Conservation (phyloP, 2,329 filamentous ascomycete species). For the Fonsecaea pugnacius region DNA sequence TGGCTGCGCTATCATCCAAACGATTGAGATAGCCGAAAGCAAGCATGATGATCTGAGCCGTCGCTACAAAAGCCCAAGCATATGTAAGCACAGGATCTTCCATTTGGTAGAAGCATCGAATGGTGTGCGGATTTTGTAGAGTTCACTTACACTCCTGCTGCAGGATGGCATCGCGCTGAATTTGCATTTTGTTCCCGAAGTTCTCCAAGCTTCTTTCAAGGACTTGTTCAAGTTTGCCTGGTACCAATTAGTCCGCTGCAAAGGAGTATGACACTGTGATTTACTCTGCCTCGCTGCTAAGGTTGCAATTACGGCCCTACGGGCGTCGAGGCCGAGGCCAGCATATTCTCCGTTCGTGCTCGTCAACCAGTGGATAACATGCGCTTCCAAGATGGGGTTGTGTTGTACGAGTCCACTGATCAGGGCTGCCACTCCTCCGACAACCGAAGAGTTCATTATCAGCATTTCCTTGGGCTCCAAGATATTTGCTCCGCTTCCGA, state of each 20-base stretch:
- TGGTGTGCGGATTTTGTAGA: constrained; percentile 8
- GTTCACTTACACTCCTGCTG: constrained; percentile 77
- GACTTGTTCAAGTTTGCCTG: constrained; percentile 58
- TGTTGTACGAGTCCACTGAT: constrained; percentile 56
- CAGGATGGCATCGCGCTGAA: constrained; percentile 79
- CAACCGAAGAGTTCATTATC: constrained; percentile 37
- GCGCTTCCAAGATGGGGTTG: constrained; percentile 55
- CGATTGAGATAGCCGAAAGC: constrained; percentile 76
- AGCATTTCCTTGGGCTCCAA: constrained; percentile 20
- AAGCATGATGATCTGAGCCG: constrained; percentile 78
- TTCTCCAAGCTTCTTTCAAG: constrained; percentile 71
- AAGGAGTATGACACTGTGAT: constrained; percentile 16
- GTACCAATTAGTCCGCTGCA: constrained; percentile 34
- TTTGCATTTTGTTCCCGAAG: constrained; percentile 85
- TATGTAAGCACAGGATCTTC: constrained; percentile 37
- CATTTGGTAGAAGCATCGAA: constrained; percentile 2
- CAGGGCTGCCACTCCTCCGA: constrained; percentile 65
- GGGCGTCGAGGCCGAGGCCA: constrained; percentile 66
- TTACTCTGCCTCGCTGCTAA: constrained; percentile 59
- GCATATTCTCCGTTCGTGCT: constrained; percentile 67
- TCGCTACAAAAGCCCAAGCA: constrained; percentile 56
- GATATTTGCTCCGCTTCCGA: constrained; percentile 36
- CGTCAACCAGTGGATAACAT: constrained; percentile 69
- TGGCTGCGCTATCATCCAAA: constrained; percentile 66
- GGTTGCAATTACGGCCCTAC: constrained; percentile 67